A percentile compares a stretch with the other conserved stretches of the same genome.
Conservation (phyloP, 2,329 filamentous ascomycete genomes). For the Fusarium ramigenum region DNA sequence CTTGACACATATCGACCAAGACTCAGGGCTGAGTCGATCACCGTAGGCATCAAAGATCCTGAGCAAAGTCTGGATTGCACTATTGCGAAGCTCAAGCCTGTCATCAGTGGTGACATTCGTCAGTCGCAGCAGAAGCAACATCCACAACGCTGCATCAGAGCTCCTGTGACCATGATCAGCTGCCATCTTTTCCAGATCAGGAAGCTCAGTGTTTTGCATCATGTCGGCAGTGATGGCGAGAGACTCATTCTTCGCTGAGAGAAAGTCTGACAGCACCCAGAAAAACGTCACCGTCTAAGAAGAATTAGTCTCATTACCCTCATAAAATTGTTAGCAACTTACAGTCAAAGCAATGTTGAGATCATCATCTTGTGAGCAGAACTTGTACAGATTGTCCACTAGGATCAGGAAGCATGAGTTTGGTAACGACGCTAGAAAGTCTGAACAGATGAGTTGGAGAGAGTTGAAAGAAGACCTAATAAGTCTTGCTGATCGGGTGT, state of each 20-base stretch:
- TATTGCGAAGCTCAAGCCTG: conserved; percentile 80
- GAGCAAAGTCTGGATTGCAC: conserved; percentile 89
- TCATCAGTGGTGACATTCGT: conserved; percentile 77
- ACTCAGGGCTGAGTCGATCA: conserved; percentile 77
- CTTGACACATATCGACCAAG: conserved; percentile 86
- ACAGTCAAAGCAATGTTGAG: conserved; percentile 94
- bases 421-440: conserved; percentile 82
- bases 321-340: conserved; percentile 44
- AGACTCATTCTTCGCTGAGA: conserved; percentile 68
- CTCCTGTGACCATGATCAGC: conserved; percentile 66
- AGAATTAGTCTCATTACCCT: conserved; percentile 1
- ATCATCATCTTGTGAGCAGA: conserved; percentile 89
- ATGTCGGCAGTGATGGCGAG: conserved; percentile 68
- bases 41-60: conserved; percentile 93
- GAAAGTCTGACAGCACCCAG: conserved; percentile 92
- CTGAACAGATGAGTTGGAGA: conserved; percentile 90
- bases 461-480: conserved; percentile 90
- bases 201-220: conserved; percentile 58
- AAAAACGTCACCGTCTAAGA: conserved; percentile 87
- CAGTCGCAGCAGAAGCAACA: conserved; percentile 76
- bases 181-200: conserved; percentile 67
- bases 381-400: conserved; percentile 87
- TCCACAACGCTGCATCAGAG: conserved; percentile 79
- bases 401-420: conserved; percentile 78
- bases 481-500: conserved; percentile 74